phyloP scores from a whole-genome alignment of 1,139 yeast species.

The Eremothecium coryli region DNA sequence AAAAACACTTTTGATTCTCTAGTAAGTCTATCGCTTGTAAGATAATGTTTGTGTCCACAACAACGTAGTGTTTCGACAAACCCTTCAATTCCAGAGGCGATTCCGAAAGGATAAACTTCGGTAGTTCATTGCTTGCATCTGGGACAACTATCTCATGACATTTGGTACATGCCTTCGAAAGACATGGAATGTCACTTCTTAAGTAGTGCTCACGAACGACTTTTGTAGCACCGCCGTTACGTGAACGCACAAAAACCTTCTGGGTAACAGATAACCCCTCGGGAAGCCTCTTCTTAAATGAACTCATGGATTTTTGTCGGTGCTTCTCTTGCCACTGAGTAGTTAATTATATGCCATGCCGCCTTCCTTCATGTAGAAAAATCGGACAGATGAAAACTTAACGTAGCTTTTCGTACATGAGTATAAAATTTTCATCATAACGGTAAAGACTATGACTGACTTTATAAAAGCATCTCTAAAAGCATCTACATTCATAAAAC shows the following conservation, averaged over 20 bases:
- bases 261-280: conserved; percentile 70
- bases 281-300: conserved; percentile 23
- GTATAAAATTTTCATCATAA: no score
- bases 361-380: no score
- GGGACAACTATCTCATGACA: conserved; percentile 40
- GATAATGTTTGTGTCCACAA: conserved; percentile 83
- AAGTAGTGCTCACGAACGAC: conserved; percentile 90
- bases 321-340: background rate
- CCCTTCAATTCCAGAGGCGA: conserved; percentile 31
- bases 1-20: conserved; percentile 69
- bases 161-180: conserved; percentile 55
- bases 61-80: conserved; percentile 61
- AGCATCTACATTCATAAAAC: no score
- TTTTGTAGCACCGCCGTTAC: conserved; percentile 84
- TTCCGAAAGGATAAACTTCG: conserved; percentile 35
- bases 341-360: no score
- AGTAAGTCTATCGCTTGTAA: conserved; percentile 82
- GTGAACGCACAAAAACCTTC: conserved; percentile 84
- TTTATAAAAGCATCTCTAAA: no score
- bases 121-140: conserved; percentile 35
- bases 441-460: no score
- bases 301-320: conserved; percentile 5
- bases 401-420: no score
- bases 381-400: no score
- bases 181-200: conserved; percentile 86